phyloP scores from a whole-genome alignment of 176 grass and related monocot species.

The Miscanthus lutarioriparius region DNA sequence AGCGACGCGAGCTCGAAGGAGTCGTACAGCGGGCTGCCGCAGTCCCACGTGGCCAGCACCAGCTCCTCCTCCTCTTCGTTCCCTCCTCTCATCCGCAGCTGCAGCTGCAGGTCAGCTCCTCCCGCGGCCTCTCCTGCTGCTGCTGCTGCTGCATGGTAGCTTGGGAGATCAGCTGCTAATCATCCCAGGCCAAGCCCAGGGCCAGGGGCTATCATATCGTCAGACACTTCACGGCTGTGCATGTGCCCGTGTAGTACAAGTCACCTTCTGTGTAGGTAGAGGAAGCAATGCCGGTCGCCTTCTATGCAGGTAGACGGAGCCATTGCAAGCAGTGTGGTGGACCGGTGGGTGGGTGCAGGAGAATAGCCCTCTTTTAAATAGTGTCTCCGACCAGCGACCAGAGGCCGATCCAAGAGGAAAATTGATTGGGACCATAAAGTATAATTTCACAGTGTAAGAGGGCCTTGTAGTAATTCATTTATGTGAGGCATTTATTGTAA shows the following conservation, averaged over 20 bases:
- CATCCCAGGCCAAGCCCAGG: not conserved
- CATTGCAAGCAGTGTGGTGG: not conserved
- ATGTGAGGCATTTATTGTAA: too few relatives aligned
- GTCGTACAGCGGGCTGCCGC: constrained; percentile 68
- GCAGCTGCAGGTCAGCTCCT: not conserved
- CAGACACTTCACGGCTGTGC: not conserved
- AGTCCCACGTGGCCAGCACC: constrained; percentile 51
- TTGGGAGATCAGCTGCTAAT: not conserved
- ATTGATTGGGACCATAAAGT: too few relatives aligned
- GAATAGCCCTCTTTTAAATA: not conserved
- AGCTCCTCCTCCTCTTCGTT: not conserved
- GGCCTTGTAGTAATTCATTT: too few relatives aligned
- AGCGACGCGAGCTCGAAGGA: constrained; percentile 67
- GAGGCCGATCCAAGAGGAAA: too few relatives aligned
- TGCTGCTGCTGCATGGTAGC: not conserved
- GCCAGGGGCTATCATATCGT: not conserved
- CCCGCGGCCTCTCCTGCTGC: not conserved
- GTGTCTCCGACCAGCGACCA: too few relatives aligned
- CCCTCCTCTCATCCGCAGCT: not conserved
- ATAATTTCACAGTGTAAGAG: too few relatives aligned
- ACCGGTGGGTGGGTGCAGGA: not conserved
- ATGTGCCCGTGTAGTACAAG: not conserved
- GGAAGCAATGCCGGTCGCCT: not conserved
- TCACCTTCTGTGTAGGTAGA: too few relatives aligned
- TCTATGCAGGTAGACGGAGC: not conserved